phyloP scores from a whole-genome alignment of 2,329 filamentous ascomycete species.

The Beauveria asiatica region DNA sequence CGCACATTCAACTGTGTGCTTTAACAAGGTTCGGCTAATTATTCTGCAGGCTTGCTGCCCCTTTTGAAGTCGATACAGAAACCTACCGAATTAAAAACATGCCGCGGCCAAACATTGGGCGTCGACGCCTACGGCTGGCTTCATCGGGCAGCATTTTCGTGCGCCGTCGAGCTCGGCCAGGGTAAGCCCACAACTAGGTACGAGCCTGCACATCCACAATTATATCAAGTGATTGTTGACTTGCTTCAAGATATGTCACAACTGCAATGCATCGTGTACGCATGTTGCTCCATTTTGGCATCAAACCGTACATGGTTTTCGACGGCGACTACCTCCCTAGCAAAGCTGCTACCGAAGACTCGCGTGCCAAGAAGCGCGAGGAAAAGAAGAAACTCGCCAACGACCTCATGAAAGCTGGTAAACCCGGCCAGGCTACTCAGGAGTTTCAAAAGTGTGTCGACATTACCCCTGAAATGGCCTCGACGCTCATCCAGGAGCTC shows the following conservation, averaged over 20 bases:
- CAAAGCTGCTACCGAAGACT: conserved; percentile 79
- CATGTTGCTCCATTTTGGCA: conserved; percentile 89
- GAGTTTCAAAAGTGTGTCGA: conserved; percentile 95
- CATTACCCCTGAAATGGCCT: conserved; percentile 92
- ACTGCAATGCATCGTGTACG: conserved; percentile 83
- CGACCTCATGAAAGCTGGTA: conserved; percentile 74
- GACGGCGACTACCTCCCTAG: conserved; percentile 93
- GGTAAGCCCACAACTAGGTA: conserved; percentile 83
- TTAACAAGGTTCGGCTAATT: conserved; percentile 14
- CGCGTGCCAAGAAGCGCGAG: conserved; percentile 65
- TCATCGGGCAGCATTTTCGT: conserved; percentile 83
- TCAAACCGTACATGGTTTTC: conserved; percentile 92
- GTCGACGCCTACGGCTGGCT: conserved; percentile 98
- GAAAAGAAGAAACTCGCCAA: conserved; percentile 68
- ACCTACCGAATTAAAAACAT: conserved; percentile 78
- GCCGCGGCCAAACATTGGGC: conserved; percentile 78
- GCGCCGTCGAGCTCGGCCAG: conserved; percentile 82
- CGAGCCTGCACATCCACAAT: conserved; percentile 20
- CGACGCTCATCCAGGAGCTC: conserved; percentile 81
- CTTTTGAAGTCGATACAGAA: conserved; percentile 95
- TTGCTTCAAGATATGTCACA: conserved; percentile 63
- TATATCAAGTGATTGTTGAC: background rate
- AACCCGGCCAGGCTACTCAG: conserved; percentile 67
- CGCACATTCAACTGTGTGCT: conserved; percentile 5
- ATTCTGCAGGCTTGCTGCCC: conserved; percentile 63